Evolutionary conservation across 768 basidiomycete genomes (phyloP), one percentile per base, ranked within the genome.

Genomic region (Suillus plorans): DNA sequence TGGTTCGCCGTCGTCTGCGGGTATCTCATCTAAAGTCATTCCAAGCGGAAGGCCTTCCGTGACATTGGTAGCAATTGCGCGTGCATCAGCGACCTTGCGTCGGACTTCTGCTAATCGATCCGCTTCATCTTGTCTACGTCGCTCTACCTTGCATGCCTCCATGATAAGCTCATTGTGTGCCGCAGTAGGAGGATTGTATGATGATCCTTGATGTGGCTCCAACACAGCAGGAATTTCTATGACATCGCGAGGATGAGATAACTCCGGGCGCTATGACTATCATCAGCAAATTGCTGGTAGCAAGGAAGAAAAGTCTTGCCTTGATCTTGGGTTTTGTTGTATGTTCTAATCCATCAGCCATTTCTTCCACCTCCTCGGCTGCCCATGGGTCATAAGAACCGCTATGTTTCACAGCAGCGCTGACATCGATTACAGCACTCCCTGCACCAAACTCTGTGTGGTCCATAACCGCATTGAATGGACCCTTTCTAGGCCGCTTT

Each of bases 131-230:
- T 87, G 72, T 50, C 83, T 82, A 56, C 81, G 82, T 69, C 84
- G 83, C 75, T 95, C 95, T 16, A 82, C 74, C 65, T 86, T 83
- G 60, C 87, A 83, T 0, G 94, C 95, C 60, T 84, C 77, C 14
- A 83, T 77, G 25, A 98, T 73, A 5, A 97, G 84, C 58, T 86
- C 86, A 59, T 86, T 84, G 69, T 97, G 92, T 0, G 89, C 86
- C 4, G 85, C 81, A 1, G 84, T 86, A 0, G 88, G 86, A 0
- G 95, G 95, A 73, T 97, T 97, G 73, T 98, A 98, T 20, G 94
- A 95, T 4, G 89, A 85, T 22, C 95, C 95, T 39, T 86, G 86
- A 68, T 92, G 92, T 0, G 95, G 95, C 4, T 87, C 78, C 1
- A 79, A 69, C 0, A 94, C 84, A 1, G 92, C 89, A 1, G 89